Evolutionary conservation across 306 rosid genomes (phyloP).

Genomic region (Senna siamea): DNA sequence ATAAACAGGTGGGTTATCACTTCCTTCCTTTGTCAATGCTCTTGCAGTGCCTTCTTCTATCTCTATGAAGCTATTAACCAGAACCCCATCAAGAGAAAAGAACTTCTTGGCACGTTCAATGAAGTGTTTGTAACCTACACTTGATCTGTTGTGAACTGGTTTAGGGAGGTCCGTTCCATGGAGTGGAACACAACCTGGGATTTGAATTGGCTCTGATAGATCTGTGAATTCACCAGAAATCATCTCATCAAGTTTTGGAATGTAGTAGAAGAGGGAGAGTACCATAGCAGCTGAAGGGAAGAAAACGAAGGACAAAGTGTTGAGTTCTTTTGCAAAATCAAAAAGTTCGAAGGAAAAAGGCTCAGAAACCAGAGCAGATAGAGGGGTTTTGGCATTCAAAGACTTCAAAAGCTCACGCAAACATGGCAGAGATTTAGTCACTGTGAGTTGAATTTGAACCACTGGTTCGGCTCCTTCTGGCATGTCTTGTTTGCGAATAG

Average conservation of each 20-base stretch:
- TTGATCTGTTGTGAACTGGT: conserved; percentile 29
- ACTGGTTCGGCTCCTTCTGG: not conserved
- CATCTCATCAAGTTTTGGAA: conserved; percentile 19
- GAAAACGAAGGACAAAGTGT: conserved; percentile 34
- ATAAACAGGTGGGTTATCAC: conserved; percentile 29
- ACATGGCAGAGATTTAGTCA: conserved; percentile 22
- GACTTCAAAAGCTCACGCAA: conserved; percentile 18
- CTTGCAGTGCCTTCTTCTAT: conserved; percentile 14
- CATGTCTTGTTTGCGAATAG: conserved; percentile 14
- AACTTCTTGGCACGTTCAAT: conserved; percentile 8
- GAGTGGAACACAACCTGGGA: conserved; percentile 45
- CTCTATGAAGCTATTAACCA: conserved; percentile 42
- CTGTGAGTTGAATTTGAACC: conserved; percentile 9
- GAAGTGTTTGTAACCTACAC: conserved; percentile 32
- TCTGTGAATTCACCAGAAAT: conserved; percentile 28
- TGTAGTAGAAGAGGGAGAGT: conserved; percentile 4
- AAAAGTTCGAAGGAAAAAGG: conserved; percentile 24
- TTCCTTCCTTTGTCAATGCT: conserved; percentile 6
- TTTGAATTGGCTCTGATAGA: conserved; percentile 14
- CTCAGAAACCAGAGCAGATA: conserved; percentile 31
- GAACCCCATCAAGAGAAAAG: conserved; percentile 22
- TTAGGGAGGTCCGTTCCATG: conserved; percentile 37
- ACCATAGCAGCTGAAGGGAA: conserved; percentile 25
- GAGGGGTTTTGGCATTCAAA: not conserved
- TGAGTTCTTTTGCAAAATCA: conserved; percentile 35